Evolutionary conservation across 768 basidiomycete genomes (phyloP).

Genomic region (Pulveroboletus sp.): DNA sequence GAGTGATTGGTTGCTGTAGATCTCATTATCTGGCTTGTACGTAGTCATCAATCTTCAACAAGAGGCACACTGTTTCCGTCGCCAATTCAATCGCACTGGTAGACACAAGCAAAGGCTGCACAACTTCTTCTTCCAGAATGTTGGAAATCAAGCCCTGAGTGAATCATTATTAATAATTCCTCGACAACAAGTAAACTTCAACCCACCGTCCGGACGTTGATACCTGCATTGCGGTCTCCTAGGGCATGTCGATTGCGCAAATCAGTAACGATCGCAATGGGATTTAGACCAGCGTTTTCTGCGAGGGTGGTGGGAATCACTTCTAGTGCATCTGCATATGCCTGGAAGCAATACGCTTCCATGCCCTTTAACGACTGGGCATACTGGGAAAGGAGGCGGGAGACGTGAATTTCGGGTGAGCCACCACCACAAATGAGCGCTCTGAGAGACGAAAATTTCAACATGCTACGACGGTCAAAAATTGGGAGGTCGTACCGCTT

Average conservation of each 20-base stretch:
- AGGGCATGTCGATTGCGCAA: constrained; percentile 94
- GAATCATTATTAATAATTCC: constrained; percentile 5
- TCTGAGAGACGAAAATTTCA: constrained; percentile 34
- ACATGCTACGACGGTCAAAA: neutral
- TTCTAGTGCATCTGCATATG: constrained; percentile 95
- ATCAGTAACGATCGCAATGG: constrained; percentile 97
- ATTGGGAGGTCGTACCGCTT: constrained; percentile 62
- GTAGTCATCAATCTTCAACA: constrained; percentile 95
- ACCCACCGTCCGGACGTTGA: constrained; percentile 93
- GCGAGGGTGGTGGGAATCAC: constrained; percentile 97
- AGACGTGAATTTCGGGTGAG: constrained; percentile 97
- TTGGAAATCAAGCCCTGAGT: constrained; percentile 90
- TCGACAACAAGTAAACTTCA: neutral
- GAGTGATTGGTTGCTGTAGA: neutral
- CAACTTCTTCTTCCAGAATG: constrained; percentile 95
- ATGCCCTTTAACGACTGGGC: constrained; percentile 93
- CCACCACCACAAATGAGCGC: constrained; percentile 95
- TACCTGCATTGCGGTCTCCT: constrained; percentile 92
- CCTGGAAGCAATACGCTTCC: constrained; percentile 99
- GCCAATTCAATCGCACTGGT: constrained; percentile 94
- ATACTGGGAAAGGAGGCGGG: constrained; percentile 83
- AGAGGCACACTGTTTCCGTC: constrained; percentile 94
- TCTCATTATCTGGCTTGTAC: constrained; percentile 64
- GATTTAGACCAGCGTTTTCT: constrained; percentile 97
- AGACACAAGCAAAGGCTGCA: constrained; percentile 91